Evolutionary conservation across 2,329 filamentous ascomycete species (phyloP).

Genomic region (Chaetothyriales sp.): DNA sequence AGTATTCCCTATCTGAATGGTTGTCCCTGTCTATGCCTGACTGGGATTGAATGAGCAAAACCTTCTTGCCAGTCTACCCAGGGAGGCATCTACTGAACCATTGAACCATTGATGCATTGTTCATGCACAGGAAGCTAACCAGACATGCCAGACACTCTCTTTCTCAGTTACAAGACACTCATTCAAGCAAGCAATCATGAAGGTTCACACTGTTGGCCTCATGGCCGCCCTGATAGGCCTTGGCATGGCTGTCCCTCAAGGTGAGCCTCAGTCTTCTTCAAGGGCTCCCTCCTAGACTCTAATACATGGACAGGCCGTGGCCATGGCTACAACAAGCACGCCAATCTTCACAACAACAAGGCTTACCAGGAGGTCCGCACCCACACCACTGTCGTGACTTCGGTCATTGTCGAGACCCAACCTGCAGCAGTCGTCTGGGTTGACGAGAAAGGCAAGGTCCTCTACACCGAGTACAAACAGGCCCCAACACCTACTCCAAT

Average conservation of each 20-base stretch:
- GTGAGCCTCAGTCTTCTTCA: conserved; percentile 4
- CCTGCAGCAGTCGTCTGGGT: conserved; percentile 40
- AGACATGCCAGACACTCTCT: neutral
- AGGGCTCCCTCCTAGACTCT: neutral
- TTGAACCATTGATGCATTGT: neutral
- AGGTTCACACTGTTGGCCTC: neutral
- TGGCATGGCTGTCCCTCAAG: conserved; percentile 11
- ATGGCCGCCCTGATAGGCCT: conserved; percentile 7
- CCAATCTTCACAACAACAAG: conserved; percentile 3
- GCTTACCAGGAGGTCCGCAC: neutral
- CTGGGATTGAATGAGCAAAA: neutral
- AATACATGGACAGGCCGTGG: conserved; percentile 5
- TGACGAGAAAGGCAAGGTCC: conserved; percentile 39
- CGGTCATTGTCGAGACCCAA: conserved; percentile 10
- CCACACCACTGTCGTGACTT: conserved; percentile 6
- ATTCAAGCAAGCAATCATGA: neutral
- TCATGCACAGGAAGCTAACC: neutral
- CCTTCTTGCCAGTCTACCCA: neutral
- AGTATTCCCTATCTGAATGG: too few species aligned
- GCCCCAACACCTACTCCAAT: conserved; percentile 3
- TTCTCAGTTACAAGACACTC: neutral
- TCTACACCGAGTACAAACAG: conserved; percentile 27
- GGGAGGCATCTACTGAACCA: neutral
- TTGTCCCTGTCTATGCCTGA: too few species aligned
- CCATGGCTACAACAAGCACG: conserved; percentile 8